Conservation (phyloP, 2,329 filamentous ascomycete species). For the Exophiala bonariae region DNA sequence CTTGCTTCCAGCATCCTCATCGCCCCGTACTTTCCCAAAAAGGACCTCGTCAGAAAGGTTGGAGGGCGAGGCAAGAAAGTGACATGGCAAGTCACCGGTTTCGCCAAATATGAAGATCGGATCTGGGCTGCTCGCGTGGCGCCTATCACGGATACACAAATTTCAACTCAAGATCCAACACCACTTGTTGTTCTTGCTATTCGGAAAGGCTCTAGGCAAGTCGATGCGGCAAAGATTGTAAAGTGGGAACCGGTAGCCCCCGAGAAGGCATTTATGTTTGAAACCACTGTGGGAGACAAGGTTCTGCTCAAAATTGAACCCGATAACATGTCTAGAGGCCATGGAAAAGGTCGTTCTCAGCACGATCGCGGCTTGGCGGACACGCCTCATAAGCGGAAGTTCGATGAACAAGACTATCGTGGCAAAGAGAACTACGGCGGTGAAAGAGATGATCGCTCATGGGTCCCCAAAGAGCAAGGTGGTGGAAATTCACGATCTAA, state of each 20-base stretch:
- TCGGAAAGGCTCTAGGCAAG: slow-evolving; percentile 70
- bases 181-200: slow-evolving; percentile 83
- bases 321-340: slow-evolving; percentile 50
- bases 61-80: slow-evolving; percentile 84
- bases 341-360: slow-evolving; percentile 4
- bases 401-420: slow-evolving; percentile 51
- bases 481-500: slow-evolving; percentile 13
- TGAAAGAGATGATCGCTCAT: slow-evolving; percentile 30
- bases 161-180: slow-evolving; percentile 75
- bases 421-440: slow-evolving; percentile 36
- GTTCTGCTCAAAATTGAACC: slow-evolving; percentile 77
- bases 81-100: slow-evolving; percentile 78
- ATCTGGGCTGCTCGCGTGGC: slow-evolving; percentile 84
- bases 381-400: slow-evolving; percentile 50
- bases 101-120: slow-evolving; percentile 72
- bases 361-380: slow-evolving; percentile 65
- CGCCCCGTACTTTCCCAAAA: slow-evolving; percentile 71
- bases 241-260: slow-evolving; percentile 77
- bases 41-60: slow-evolving; percentile 74
- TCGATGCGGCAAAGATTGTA: slow-evolving; percentile 77
- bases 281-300: slow-evolving; percentile 84
- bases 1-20: slow-evolving; percentile 93
- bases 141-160: slow-evolving; percentile 66
- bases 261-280: slow-evolving; percentile 73
- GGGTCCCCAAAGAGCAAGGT: slow-evolving; percentile 6